Conservation (phyloP, 441 rosid species). For the Metrosideros polymorpha region DNA sequence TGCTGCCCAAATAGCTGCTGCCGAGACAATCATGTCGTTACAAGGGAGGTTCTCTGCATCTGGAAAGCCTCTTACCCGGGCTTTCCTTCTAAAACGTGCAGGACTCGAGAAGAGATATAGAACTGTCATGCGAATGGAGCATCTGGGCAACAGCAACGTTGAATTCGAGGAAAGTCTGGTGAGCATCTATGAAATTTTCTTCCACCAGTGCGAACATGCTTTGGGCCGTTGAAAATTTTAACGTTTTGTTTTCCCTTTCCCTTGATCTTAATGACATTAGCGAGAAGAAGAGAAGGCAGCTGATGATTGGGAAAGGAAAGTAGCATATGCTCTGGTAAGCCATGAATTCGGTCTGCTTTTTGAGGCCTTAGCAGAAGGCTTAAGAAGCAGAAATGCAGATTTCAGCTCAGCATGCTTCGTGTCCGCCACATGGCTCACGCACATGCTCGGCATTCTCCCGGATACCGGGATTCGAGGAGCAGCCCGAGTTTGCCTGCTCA, state of each 20-base stretch:
- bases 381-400: constrained; percentile 35
- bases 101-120: constrained; percentile 42
- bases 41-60: constrained; percentile 61
- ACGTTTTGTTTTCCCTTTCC: background rate
- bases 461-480: constrained; percentile 63
- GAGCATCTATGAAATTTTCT: constrained; percentile 7
- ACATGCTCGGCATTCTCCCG: constrained; percentile 52
- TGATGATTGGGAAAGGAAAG: constrained; percentile 57
- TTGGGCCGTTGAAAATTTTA: background rate
- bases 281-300: constrained; percentile 60
- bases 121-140: constrained; percentile 34
- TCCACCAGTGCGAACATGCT: background rate
- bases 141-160: constrained; percentile 18
- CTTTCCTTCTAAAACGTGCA: constrained; percentile 47
- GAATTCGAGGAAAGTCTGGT: constrained; percentile 42
- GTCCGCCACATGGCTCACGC: constrained; percentile 57
- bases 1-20: constrained; percentile 52
- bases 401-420: constrained; percentile 39
- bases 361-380: constrained; percentile 67
- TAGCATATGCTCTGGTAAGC: constrained; percentile 48
- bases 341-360: constrained; percentile 64
- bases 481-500: constrained; percentile 63
- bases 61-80: constrained; percentile 45
- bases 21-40: constrained; percentile 41
- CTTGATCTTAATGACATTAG: background rate